These are phyloP conservation scores for Alternaria panax DNA, from an alignment of 2,329 filamentous ascomycete genomes.

Conservation along the genomic window DNA sequence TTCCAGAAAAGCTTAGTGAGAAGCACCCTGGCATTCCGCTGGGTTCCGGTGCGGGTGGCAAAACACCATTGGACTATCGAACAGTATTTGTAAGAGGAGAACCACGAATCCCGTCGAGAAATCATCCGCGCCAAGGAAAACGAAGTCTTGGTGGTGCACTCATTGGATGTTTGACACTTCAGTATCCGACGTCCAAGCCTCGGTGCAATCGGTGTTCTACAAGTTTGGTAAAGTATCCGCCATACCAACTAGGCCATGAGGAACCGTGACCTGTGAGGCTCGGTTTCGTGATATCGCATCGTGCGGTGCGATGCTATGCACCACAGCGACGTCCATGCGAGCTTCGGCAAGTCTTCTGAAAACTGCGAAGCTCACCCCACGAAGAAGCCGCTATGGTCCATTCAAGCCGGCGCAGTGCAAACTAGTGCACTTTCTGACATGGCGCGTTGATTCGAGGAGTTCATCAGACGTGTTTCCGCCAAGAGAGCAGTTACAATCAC, in stretches of 20 bases:
- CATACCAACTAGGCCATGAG: neutral
- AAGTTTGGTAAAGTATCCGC: neutral
- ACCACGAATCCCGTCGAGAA: neutral
- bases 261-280: neutral
- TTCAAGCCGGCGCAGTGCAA: neutral
- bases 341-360: neutral
- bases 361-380: neutral
- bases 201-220: neutral
- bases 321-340: neutral
- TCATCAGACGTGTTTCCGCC: neutral
- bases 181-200: neutral
- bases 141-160: neutral
- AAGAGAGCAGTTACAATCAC: neutral
- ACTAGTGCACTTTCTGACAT: neutral
- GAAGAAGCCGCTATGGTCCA: neutral
- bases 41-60: neutral
- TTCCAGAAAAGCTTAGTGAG: constrained; percentile 6
- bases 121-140: neutral
- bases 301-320: neutral
- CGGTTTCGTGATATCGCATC: neutral
- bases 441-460: no score
- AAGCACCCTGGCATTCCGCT: neutral
- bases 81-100: neutral
- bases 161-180: neutral
- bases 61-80: neutral